Percentiles rank a stretch among this genome's conserved stretches.
Evolutionary conservation across 257 asterid species (phyloP).

Genomic region (Jacaranda mimosifolia): DNA sequence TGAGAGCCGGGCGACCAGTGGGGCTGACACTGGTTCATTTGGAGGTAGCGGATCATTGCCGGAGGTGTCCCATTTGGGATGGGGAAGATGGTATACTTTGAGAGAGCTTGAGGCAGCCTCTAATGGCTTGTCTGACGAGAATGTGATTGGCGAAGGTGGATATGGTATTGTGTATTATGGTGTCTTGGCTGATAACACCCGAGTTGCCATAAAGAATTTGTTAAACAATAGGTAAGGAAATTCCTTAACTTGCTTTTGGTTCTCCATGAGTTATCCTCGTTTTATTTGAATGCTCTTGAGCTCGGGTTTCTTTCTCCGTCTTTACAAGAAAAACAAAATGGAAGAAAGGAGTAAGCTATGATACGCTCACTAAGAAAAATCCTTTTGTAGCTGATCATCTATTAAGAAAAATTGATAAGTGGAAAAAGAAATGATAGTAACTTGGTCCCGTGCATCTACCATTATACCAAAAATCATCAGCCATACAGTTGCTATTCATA

Average conservation of each 20-base stretch:
- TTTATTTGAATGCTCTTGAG: not conserved
- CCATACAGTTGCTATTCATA: too few relatives aligned
- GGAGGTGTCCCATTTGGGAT: slow-evolving; percentile 95
- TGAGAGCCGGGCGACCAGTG: slow-evolving; percentile 91
- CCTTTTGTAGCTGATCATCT: too few relatives aligned
- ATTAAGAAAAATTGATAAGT: too few relatives aligned
- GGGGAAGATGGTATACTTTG: slow-evolving; percentile 98
- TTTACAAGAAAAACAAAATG: too few relatives aligned
- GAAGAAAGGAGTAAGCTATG: too few relatives aligned
- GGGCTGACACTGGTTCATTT: slow-evolving; percentile 76
- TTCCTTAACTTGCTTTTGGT: slow-evolving; percentile 13
- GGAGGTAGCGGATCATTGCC: slow-evolving; percentile 91
- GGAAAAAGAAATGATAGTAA: too few relatives aligned
- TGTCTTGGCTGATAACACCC: slow-evolving; percentile 72
- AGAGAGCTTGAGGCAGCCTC: slow-evolving; percentile 99
- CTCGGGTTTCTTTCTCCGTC: too few relatives aligned
- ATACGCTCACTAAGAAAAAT: too few relatives aligned
- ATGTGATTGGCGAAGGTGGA: slow-evolving; percentile 97
- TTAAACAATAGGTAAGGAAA: slow-evolving; percentile 76
- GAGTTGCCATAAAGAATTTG: slow-evolving; percentile 87
- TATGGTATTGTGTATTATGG: slow-evolving; percentile 94
- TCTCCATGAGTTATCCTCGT: slow-evolving; percentile 22
- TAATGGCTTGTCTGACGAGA: slow-evolving; percentile 85
- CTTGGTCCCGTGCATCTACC: too few relatives aligned
- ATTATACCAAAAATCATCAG: too few relatives aligned